These are phyloP conservation scores for Aspergillus piperis DNA, from an alignment of 2,329 filamentous ascomycete genomes.

Conservation along the genomic window DNA sequence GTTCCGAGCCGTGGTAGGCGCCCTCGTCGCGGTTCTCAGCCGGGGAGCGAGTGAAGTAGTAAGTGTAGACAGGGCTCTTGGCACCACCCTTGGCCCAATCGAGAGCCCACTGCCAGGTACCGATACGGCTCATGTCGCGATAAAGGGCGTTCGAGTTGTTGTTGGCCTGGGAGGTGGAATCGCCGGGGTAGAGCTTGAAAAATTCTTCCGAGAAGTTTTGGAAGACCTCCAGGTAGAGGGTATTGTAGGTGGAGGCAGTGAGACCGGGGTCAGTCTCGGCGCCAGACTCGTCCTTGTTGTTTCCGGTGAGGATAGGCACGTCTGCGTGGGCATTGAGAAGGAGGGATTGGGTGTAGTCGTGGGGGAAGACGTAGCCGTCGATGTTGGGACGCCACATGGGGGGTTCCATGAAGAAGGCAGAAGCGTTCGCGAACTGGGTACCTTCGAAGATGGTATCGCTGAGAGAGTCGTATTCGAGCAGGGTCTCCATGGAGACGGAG, in stretches of 20 bases:
- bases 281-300: conserved; percentile 32
- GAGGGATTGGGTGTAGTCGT: conserved; percentile 25
- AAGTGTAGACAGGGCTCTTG: conserved; percentile 30
- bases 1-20: conserved; percentile 33
- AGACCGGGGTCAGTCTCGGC: conserved; percentile 10
- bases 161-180: conserved; percentile 22
- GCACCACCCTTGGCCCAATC: conserved; percentile 28
- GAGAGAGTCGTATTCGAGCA: conserved; percentile 32
- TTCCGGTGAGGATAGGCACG: conserved; percentile 33
- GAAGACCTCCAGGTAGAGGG: conserved; percentile 23
- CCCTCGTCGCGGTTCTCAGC: conserved; percentile 23
- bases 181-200: conserved; percentile 28
- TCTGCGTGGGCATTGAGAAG: conserved; percentile 21
- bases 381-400: conserved; percentile 32
- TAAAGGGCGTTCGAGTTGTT: conserved; percentile 26
- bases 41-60: conserved; percentile 34
- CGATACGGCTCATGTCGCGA: conserved; percentile 27
- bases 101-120: conserved; percentile 29
- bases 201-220: conserved; percentile 18
- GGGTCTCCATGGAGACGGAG: conserved; percentile 35
- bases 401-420: conserved; percentile 20
- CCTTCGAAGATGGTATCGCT: conserved; percentile 25
- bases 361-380: conserved; percentile 32
- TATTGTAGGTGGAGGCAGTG: conserved; percentile 19
- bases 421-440: conserved; percentile 27